Conservation (phyloP, 2,329 filamentous ascomycete species). For the Epichloe festucae region DNA sequence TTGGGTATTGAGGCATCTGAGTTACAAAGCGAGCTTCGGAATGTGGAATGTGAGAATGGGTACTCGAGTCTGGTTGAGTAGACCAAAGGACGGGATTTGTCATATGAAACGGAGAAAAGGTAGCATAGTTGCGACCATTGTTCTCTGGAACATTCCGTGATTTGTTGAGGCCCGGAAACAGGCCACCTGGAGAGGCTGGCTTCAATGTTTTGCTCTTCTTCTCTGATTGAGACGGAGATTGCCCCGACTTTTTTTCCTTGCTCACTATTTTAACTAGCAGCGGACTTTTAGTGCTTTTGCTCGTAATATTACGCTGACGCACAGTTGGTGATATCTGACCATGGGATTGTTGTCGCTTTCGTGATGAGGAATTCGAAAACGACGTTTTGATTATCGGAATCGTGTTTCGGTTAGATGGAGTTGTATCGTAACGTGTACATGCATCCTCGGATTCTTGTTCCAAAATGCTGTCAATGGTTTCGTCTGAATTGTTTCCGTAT, state of each 20-base stretch:
- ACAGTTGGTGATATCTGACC: not conserved
- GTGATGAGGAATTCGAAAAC: not conserved
- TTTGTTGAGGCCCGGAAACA: not conserved
- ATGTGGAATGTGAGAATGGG: not conserved
- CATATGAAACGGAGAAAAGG: not conserved
- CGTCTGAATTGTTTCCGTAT: constrained; percentile 1
- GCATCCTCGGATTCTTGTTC: not conserved
- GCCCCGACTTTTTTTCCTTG: not conserved
- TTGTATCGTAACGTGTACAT: not conserved
- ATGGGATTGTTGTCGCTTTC: constrained; percentile 1
- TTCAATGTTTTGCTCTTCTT: not conserved
- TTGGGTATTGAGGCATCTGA: not conserved
- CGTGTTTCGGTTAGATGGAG: not conserved
- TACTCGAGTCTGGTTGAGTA: not conserved
- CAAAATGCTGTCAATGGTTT: not conserved
- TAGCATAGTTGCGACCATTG: not conserved
- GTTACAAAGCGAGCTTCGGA: not conserved
- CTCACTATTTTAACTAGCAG: not conserved
- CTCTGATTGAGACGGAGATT: not conserved
- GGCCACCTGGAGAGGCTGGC: not conserved
- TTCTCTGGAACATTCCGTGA: not conserved
- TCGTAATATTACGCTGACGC: not conserved
- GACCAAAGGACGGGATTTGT: not conserved
- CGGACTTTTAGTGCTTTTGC: not conserved
- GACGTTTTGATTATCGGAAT: not conserved